These are phyloP conservation scores for Volvox carteri DNA, from an alignment of 163 green algal species.

Conservation along the genomic window DNA sequence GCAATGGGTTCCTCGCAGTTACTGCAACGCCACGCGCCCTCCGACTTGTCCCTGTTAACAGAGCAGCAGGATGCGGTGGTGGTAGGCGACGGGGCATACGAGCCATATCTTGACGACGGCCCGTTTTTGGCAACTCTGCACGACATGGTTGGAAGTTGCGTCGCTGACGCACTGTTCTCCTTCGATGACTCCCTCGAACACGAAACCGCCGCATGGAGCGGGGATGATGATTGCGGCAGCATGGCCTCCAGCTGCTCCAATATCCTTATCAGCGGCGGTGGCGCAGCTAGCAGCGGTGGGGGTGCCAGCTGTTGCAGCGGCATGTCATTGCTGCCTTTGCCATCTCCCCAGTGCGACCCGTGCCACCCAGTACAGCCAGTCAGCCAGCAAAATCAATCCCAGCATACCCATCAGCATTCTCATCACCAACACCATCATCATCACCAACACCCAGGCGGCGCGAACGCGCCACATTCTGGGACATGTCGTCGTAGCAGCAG, in stretches of 20 bases:
- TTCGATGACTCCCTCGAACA: neutral
- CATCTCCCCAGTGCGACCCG: neutral
- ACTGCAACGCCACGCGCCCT: too few species aligned
- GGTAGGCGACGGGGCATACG: neutral
- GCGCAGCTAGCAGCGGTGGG: slow-evolving; percentile 3
- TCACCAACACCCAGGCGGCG: neutral
- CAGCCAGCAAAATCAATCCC: neutral
- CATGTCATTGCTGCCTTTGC: neutral
- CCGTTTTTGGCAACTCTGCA: slow-evolving; percentile 3
- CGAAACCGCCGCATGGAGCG: neutral
- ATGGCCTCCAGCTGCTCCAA: slow-evolving; percentile 1
- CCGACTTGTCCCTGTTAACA: too few species aligned
- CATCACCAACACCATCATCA: neutral
- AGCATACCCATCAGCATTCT: neutral
- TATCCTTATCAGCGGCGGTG: slow-evolving; percentile 2
- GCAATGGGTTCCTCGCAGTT: neutral
- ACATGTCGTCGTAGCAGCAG: neutral
- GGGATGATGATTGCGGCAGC: slow-evolving; percentile 40
- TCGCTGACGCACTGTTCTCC: neutral
- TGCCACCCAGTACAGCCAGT: neutral
- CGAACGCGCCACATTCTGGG: neutral
- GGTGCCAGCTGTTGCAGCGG: slow-evolving; percentile 21
- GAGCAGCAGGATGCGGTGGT: neutral
- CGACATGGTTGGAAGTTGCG: slow-evolving; percentile 12
- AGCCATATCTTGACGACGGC: slow-evolving; percentile 23